These are phyloP conservation scores for Sporisorium sorghi DNA, from an alignment of 1,284 basidiomycete species.

Conservation along the genomic window DNA sequence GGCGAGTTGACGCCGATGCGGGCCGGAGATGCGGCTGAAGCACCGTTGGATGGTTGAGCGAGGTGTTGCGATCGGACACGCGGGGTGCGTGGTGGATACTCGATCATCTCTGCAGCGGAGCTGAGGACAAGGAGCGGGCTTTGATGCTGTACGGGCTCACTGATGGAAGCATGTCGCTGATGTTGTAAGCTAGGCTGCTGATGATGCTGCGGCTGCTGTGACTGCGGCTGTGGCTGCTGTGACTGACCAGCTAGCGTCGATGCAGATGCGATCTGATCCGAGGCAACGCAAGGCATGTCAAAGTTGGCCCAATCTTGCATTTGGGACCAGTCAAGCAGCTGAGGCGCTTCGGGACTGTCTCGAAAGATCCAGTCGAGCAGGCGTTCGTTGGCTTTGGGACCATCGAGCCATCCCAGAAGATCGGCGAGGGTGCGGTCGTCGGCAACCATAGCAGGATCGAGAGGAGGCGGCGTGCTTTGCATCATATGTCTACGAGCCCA, in stretches of 20 bases:
- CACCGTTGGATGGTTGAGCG: not conserved
- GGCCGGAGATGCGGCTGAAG: not conserved
- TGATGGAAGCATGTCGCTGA: slow-evolving; percentile 3
- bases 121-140: slow-evolving; percentile 24
- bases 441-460: not conserved
- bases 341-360: slow-evolving; percentile 22
- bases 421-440: slow-evolving; percentile 11
- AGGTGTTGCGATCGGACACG: not conserved
- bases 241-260: not conserved
- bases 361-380: slow-evolving; percentile 21
- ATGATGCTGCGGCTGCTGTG: slow-evolving; percentile 3
- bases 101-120: slow-evolving; percentile 24
- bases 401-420: slow-evolving; percentile 25
- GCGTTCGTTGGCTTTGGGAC: not conserved
- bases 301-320: slow-evolving; percentile 18
- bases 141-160: not conserved
- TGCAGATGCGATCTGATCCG: not conserved
- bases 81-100: not conserved
- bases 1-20: not conserved
- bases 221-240: not conserved
- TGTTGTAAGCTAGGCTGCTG: not conserved
- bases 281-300: not conserved
- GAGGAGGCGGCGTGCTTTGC: not conserved
- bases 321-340: slow-evolving; percentile 18
- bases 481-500: slow-evolving; percentile 1